Evolutionary conservation across 2,329 filamentous ascomycete genomes (phyloP).

Genomic region (Colletotrichum gigasporum): DNA sequence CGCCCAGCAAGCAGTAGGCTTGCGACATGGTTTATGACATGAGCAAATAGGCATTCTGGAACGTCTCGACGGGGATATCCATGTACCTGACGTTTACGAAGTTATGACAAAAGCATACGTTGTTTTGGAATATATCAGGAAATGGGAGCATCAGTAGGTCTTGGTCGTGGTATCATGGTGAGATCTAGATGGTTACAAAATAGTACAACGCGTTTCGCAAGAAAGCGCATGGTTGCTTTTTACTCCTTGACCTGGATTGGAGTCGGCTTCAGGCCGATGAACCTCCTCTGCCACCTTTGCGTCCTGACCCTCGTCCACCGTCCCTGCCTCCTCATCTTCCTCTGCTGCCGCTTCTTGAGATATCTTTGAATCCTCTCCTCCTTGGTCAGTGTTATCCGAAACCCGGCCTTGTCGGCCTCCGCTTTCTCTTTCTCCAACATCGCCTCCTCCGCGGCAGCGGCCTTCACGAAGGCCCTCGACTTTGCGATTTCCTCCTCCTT

Average conservation of each 20-base stretch:
- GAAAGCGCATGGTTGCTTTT: background rate
- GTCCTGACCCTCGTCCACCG: background rate
- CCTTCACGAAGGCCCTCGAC: constrained; percentile 48
- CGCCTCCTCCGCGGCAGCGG: constrained; percentile 46
- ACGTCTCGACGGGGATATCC: too few species aligned
- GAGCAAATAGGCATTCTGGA: background rate
- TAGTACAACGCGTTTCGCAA: background rate
- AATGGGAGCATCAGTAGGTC: too few species aligned
- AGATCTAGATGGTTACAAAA: background rate
- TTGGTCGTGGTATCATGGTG: constrained; percentile 1
- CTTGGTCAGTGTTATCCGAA: constrained; percentile 11
- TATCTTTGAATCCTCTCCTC: constrained; percentile 11
- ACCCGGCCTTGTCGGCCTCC: constrained; percentile 35
- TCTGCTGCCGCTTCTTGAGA: background rate
- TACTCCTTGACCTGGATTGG: background rate
- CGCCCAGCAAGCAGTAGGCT: too few species aligned
- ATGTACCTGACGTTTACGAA: background rate
- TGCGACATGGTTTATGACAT: background rate
- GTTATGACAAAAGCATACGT: background rate
- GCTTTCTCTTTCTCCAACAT: constrained; percentile 42
- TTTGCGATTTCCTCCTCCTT: constrained; percentile 52
- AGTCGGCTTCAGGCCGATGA: background rate
- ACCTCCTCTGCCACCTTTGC: background rate
- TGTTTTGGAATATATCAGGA: too few species aligned
- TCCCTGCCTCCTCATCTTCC: background rate